Evolutionary conservation across 768 basidiomycete species (phyloP).

Genomic region (Dendrothele bispora): DNA sequence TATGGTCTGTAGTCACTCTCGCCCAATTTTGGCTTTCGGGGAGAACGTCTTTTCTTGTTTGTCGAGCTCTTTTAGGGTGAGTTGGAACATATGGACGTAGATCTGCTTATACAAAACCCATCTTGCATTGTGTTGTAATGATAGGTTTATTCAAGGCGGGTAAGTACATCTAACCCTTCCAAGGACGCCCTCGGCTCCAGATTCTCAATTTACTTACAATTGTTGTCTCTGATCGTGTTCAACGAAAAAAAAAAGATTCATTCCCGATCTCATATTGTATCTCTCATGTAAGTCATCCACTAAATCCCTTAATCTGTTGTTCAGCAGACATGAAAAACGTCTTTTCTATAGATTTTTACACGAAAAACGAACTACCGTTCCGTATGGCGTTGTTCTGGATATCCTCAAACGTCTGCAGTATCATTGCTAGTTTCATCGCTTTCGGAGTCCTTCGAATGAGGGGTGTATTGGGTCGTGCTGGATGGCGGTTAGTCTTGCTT

Average conservation of each 20-base stretch:
- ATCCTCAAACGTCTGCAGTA: slow-evolving; percentile 42
- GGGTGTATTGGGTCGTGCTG: slow-evolving; percentile 49
- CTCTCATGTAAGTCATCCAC: slow-evolving; percentile 47
- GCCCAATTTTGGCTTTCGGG: slow-evolving; percentile 59
- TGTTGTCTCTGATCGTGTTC: too few relatives aligned
- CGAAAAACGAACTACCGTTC: slow-evolving; percentile 56
- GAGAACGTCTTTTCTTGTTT: slow-evolving; percentile 47
- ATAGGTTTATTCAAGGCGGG: slow-evolving; percentile 47
- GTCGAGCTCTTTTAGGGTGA: slow-evolving; percentile 48
- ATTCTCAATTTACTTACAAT: neutral
- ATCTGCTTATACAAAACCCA: too few relatives aligned
- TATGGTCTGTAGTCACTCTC: slow-evolving; percentile 53
- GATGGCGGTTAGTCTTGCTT: slow-evolving; percentile 41
- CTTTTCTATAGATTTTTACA: slow-evolving; percentile 58
- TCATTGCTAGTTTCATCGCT: slow-evolving; percentile 55
- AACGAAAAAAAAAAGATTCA: too few relatives aligned
- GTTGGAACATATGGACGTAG: too few relatives aligned
- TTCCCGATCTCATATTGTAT: slow-evolving; percentile 62
- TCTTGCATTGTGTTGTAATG: slow-evolving; percentile 6
- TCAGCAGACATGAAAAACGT: slow-evolving; percentile 5
- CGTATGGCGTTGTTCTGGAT: slow-evolving; percentile 60
- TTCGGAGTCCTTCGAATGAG: slow-evolving; percentile 63
- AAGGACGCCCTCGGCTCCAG: neutral
- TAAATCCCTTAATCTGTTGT: neutral
- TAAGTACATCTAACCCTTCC: slow-evolving; percentile 15